Conservation (phyloP, 176 grass and related monocot species). For the Poa annua region DNA sequence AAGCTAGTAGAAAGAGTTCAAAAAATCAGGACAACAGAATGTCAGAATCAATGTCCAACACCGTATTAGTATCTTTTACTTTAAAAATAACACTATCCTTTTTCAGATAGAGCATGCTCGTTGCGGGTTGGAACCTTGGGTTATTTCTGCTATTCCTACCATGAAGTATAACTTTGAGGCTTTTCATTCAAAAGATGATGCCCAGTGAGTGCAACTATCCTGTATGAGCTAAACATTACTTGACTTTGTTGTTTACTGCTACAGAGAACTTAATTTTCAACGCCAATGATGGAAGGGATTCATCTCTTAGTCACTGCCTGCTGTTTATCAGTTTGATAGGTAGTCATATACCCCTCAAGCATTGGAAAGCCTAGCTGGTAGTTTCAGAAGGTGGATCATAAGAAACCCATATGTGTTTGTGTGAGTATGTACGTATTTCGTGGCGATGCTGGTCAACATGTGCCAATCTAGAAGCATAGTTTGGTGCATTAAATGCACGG, state of each 20-base stretch:
- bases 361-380: neutral
- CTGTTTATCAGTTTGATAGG: neutral
- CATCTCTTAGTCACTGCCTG: neutral
- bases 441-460: neutral
- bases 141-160: conserved; percentile 69
- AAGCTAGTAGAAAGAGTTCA: neutral
- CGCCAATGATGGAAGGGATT: neutral
- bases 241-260: neutral
- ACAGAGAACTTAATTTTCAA: neutral
- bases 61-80: neutral
- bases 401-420: neutral
- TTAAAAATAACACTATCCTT: conserved; percentile 27
- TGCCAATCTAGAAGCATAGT: neutral
- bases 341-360: neutral
- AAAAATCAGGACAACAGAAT: neutral
- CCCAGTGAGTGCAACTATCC: conserved; percentile 63
- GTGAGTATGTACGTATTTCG: neutral
- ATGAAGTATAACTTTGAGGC: conserved; percentile 58
- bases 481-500: neutral
- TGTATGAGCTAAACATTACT: conserved; percentile 12
- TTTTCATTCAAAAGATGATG: conserved; percentile 63
- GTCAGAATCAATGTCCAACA: neutral
- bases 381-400: neutral
- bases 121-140: conserved; percentile 69
- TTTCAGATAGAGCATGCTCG: conserved; percentile 53